Base-by-base conservation (phyloP, 441 rosid genomes). In the Iberis amara region DNA sequence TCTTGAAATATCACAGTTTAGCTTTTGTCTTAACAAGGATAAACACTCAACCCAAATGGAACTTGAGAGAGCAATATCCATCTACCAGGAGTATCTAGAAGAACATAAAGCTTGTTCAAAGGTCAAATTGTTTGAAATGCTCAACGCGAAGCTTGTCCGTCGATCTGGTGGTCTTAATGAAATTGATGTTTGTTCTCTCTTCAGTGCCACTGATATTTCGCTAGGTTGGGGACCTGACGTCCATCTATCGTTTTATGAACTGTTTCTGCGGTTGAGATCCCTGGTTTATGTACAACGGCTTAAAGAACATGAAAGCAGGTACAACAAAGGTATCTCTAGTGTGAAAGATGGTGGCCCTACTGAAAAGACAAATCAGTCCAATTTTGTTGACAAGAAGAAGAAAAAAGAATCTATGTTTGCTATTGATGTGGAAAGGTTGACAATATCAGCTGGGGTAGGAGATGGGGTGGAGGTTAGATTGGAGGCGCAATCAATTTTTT, bases 401-500 rank as follows among this genome's bases (percentile, higher is more conserved):
- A 89, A 79, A 72, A 90, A 79, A 65, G 96, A 87, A 66, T 77
- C 95, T 43, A 77, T 90, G 74, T 94, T 90, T 79, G 99, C 98
- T 46, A 77, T 94, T 66, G 99, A 94, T 63, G 86, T 94, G 59
- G 96, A 94, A 77, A 73, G 56, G 68, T 72, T 94, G 66, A 81
- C 72, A 36, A 66, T 94, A 72, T 85, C 86, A 70, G 98, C 90
- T 68, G 94, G 50, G 57, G 90, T 64, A 45, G 99, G 99, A 75
- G 99, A 94, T 73, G 98, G 98, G 57, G 95, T 88, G 61, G 96
- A 85, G 42, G 80, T 78, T 53, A 47, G 52, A 64, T 66, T 94
- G 72, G 90, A 82, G 76, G 79, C 87, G 71, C 96, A 90, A 24
- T 94, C 98, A 73, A 94, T 94, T 68, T 94, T 94, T 74, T 94